A percentile compares a stretch with the other conserved stretches of the same genome.
These are phyloP conservation scores for Zea mays DNA, from an alignment of 176 grass and related monocot species.

Conservation along the genomic window DNA sequence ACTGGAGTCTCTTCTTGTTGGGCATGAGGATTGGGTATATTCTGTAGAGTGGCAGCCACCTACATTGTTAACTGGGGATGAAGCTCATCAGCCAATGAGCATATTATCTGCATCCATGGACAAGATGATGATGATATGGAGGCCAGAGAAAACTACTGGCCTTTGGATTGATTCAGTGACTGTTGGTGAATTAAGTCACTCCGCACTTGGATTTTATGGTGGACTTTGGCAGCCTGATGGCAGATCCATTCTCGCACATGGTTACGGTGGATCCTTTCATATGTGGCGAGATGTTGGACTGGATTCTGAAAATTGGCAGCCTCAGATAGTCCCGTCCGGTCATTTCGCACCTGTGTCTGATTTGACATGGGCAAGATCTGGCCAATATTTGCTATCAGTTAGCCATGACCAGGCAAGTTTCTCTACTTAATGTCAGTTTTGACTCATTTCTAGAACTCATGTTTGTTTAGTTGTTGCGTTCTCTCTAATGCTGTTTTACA, in stretches of 20 bases:
- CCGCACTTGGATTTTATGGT: conserved; percentile 90
- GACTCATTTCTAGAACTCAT: not conserved
- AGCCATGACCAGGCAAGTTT: conserved; percentile 91
- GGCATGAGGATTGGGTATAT: conserved; percentile 98
- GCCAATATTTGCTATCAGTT: conserved; percentile 89
- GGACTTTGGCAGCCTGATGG: conserved; percentile 82
- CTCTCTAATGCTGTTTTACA: conserved; percentile 30
- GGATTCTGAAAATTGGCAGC: conserved; percentile 87
- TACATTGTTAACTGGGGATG: conserved; percentile 41
- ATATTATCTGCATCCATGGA: conserved; percentile 98
- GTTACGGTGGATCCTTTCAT: conserved; percentile 95
- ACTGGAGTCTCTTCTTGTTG: conserved; percentile 87
- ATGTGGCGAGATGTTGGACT: conserved; percentile 83
- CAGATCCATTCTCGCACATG: conserved; percentile 84
- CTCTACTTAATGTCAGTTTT: conserved; percentile 32
- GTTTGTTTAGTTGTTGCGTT: conserved; percentile 1
- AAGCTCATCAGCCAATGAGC: conserved; percentile 79
- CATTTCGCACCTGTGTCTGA: conserved; percentile 94
- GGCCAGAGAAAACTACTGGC: conserved; percentile 79
- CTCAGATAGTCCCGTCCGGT: conserved; percentile 78
- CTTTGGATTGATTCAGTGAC: conserved; percentile 93
- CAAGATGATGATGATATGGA: conserved; percentile 99
- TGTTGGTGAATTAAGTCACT: conserved; percentile 89
- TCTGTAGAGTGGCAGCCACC: conserved; percentile 91
- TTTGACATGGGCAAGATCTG: conserved; percentile 69